These are phyloP conservation scores for Coleophoma cylindrospora DNA, from an alignment of 2,329 filamentous ascomycete species.

Conservation along the genomic window DNA sequence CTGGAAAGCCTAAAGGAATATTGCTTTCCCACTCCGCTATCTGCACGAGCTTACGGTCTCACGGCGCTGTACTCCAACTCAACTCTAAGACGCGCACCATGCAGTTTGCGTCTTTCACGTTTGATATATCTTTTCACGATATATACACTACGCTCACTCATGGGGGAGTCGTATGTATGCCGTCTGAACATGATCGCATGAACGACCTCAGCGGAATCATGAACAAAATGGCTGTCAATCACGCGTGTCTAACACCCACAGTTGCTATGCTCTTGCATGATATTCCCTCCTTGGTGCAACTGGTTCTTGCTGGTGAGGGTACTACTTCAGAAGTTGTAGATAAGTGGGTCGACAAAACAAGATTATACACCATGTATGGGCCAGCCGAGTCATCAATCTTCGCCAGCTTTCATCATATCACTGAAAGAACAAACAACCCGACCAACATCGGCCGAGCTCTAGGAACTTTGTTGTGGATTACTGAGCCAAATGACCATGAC, in stretches of 20 bases:
- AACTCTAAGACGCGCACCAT: neutral
- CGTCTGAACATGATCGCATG: slow-evolving; percentile 15
- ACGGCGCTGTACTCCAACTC: neutral
- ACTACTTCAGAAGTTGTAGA: slow-evolving; percentile 4
- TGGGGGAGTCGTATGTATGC: slow-evolving; percentile 16
- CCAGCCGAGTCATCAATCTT: slow-evolving; percentile 70
- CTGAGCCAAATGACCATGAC: slow-evolving; percentile 1
- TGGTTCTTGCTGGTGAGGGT: slow-evolving; percentile 15
- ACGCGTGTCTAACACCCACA: slow-evolving; percentile 14
- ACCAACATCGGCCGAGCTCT: slow-evolving; percentile 2
- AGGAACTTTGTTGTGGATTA: slow-evolving; percentile 3
- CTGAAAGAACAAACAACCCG: slow-evolving; percentile 27
- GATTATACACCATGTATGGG: slow-evolving; percentile 55
- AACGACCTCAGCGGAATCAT: slow-evolving; percentile 10
- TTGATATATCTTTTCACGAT: slow-evolving; percentile 14
- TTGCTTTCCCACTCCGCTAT: slow-evolving; percentile 1
- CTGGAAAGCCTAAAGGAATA: neutral
- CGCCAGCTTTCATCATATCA: slow-evolving; percentile 46
- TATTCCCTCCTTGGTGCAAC: slow-evolving; percentile 16
- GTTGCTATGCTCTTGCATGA: slow-evolving; percentile 19
- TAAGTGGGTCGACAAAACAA: slow-evolving; percentile 37
- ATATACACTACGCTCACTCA: slow-evolving; percentile 13
- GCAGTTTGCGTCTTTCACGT: slow-evolving; percentile 13
- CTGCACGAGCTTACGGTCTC: slow-evolving; percentile 4
- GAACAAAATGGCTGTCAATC: slow-evolving; percentile 10